Evolutionary conservation across 2,329 filamentous ascomycete species (phyloP).

Genomic region (Trichoderma arundinaceum): DNA sequence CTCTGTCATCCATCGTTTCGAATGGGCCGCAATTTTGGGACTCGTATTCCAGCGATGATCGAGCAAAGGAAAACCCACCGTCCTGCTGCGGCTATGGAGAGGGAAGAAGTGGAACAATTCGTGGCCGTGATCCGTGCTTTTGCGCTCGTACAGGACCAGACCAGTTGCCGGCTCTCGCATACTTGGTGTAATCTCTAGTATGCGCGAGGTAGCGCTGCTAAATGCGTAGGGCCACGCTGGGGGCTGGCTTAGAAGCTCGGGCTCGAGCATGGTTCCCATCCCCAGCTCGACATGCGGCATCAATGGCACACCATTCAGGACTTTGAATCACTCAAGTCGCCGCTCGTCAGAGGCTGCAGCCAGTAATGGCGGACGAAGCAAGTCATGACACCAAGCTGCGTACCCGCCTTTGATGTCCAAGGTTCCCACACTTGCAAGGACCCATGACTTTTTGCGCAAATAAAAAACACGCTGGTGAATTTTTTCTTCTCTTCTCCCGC

Average conservation of each 20-base stretch:
- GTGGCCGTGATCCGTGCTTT: no score
- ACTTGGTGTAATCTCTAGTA: background rate
- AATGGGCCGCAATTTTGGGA: background rate
- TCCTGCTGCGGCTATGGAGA: background rate
- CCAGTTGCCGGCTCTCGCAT: background rate
- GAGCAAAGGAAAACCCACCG: background rate
- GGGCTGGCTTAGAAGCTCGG: conserved; percentile 19
- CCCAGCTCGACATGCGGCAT: conserved; percentile 23
- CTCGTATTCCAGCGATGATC: conserved; percentile 19
- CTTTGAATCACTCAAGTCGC: conserved; percentile 5
- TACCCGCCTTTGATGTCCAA: conserved; percentile 19
- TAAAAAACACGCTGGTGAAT: background rate
- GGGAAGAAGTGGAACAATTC: background rate
- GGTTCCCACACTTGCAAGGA: conserved; percentile 20
- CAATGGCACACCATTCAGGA: conserved; percentile 29
- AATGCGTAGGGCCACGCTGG: conserved; percentile 15
- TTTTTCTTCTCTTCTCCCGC: no score
- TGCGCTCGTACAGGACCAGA: background rate
- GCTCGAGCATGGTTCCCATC: conserved; percentile 26
- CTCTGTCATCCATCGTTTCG: conserved; percentile 9
- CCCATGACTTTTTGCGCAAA: conserved; percentile 27
- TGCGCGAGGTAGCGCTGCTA: background rate
- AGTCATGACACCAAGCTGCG: conserved; percentile 27
- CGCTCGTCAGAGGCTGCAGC: conserved; percentile 13
- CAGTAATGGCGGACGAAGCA: conserved; percentile 14